Base-by-base conservation (phyloP, 2,329 filamentous ascomycete species). In the Bipolaris victoriae region DNA sequence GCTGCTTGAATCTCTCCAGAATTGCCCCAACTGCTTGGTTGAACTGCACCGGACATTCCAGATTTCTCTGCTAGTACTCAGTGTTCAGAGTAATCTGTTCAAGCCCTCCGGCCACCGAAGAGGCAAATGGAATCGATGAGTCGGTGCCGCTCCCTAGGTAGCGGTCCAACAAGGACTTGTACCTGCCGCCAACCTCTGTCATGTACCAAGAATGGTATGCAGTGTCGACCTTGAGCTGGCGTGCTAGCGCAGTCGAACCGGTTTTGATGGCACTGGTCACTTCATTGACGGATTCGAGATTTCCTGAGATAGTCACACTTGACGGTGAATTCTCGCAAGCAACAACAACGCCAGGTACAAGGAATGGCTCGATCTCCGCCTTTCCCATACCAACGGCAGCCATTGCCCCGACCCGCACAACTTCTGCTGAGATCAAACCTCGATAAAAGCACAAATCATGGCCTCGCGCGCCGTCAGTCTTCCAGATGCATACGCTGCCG, bases 401-500 rank as follows among this genome's bases (percentile, higher is more conserved):
- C 40, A 33, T 33, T 13, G 13, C 13, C 3, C 31, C 31, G 5
- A 9, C 31, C 31, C 20, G 20, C 20, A 20, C 20, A 20, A 20
- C 20, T 20, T 20, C 20, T 20, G 20, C 20, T 20, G 20, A 20
- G 20, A 20, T 1, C 20, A 20, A 20, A 20, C 20, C 20, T 20
- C 20, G 20, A 20, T 20, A 20, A 20, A 20, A 20, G 20, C 20
- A 20, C 20, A 20, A 20, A 1, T 33, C 2, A 13, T 10, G 31
- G 13, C 13, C 31, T 33, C 9, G 31, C 13, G 31, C 31, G 31
- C 13, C 31, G 7, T 57, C 46, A n/a, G 46, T 5, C 43, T 49
- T 2, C 60, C 66, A 9, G 46, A 50, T 15, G 13, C 43, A 50
- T 72, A 73, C 2, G 70, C 71, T 16, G 71, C 71, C 1, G 65